phyloP scores from a whole-genome alignment of 768 basidiomycete species.

The Nevesoporus exiguus region DNA sequence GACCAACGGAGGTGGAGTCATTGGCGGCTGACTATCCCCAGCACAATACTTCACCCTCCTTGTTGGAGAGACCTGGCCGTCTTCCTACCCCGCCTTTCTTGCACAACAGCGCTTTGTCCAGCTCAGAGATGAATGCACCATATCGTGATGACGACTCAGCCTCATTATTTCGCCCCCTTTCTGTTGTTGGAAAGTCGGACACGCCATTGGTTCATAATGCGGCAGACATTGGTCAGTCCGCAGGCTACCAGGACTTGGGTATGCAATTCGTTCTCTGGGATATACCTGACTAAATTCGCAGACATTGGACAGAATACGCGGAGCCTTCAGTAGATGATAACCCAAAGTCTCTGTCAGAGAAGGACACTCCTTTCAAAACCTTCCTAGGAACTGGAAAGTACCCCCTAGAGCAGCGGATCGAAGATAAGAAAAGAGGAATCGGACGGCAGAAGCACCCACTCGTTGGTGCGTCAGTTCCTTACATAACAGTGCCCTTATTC shows the following conservation, averaged over 20 bases:
- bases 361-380: slow-evolving; percentile 37
- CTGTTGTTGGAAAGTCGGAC: slow-evolving; percentile 22
- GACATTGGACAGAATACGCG: slow-evolving; percentile 51
- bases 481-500: background rate
- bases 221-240: slow-evolving; percentile 37
- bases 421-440: slow-evolving; percentile 82
- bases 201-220: slow-evolving; percentile 47
- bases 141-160: slow-evolving; percentile 25
- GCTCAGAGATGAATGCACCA: slow-evolving; percentile 3
- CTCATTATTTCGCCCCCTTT: slow-evolving; percentile 9
- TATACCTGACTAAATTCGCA: background rate
- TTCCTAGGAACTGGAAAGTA: slow-evolving; percentile 50
- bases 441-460: slow-evolving; percentile 79
- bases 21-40: slow-evolving; percentile 30
- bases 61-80: slow-evolving; percentile 9
- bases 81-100: slow-evolving; percentile 20
- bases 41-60: slow-evolving; percentile 14
- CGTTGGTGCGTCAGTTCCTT: slow-evolving; percentile 49
- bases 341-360: slow-evolving; percentile 34
- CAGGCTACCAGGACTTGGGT: slow-evolving; percentile 56
- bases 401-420: slow-evolving; percentile 77
- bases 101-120: slow-evolving; percentile 2
- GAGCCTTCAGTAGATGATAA: slow-evolving; percentile 44
- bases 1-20: slow-evolving; percentile 21
- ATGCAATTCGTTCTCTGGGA: background rate